phyloP scores from a whole-genome alignment of 305 asterid species.

The Solanum chacoense region DNA sequence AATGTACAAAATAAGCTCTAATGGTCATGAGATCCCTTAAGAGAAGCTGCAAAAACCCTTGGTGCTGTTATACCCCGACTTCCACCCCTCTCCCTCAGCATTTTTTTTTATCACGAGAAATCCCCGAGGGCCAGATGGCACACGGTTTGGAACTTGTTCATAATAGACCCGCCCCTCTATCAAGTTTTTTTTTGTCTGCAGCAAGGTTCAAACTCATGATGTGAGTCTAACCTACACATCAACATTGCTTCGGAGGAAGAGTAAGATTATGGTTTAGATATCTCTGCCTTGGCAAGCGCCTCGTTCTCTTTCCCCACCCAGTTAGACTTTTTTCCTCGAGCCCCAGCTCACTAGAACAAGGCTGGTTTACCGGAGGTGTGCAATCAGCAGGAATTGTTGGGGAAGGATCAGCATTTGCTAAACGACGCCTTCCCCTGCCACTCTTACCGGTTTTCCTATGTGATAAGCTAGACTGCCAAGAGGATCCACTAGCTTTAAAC shows the following conservation, averaged over 20 bases:
- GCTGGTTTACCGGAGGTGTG: neutral
- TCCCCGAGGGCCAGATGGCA: neutral
- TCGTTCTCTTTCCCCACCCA: conserved; percentile 82
- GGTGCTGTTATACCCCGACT: neutral
- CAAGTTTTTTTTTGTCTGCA: neutral
- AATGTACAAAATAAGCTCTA: neutral
- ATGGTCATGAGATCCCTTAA: neutral
- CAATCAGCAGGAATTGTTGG: conserved; percentile 7
- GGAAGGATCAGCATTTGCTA: conserved; percentile 9
- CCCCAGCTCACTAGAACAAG: conserved; percentile 6
- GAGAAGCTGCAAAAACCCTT: neutral
- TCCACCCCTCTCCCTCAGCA: neutral
- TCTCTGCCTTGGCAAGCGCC: conserved; percentile 73
- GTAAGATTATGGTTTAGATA: conserved; percentile 16
- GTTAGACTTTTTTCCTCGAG: conserved; percentile 36
- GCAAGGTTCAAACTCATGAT: neutral
- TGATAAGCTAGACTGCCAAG: conserved; percentile 17
- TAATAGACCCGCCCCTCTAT: neutral
- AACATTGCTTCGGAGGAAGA: conserved; percentile 30
- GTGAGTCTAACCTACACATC: neutral
- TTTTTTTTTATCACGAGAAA: neutral
- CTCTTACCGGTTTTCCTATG: conserved; percentile 23
- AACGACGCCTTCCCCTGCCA: conserved; percentile 36
- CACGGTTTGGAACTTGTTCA: neutral
- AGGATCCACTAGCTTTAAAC: conserved; percentile 28